Evolutionary conservation across 2,329 filamentous ascomycete species (phyloP).

Genomic region (Thielaviopsis musarum): DNA sequence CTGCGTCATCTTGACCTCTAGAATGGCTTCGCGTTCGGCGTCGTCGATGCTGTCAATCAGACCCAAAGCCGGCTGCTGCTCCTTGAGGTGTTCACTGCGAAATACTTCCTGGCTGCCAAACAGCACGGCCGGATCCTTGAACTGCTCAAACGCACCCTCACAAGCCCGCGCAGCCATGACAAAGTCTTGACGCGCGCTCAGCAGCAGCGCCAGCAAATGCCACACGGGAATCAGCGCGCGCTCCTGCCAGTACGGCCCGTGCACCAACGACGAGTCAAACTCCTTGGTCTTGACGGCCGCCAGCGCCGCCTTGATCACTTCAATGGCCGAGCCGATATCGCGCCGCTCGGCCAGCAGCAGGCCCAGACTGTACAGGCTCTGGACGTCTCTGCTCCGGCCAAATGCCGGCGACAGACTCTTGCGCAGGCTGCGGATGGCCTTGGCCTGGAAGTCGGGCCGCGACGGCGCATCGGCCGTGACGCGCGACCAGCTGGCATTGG

Average conservation of each 20-base stretch:
- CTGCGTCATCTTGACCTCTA: conserved; percentile 96
- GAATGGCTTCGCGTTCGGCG: conserved; percentile 66
- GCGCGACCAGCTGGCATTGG: conserved; percentile 74
- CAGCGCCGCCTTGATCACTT: conserved; percentile 63
- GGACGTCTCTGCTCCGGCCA: conserved; percentile 49
- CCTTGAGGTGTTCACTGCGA: conserved; percentile 51
- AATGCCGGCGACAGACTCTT: conserved; percentile 53
- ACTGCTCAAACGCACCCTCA: conserved; percentile 82
- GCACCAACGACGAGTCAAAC: conserved; percentile 26
- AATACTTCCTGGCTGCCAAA: conserved; percentile 45
- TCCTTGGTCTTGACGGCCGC: conserved; percentile 36
- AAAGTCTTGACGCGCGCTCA: conserved; percentile 78
- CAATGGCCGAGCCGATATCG: conserved; percentile 64
- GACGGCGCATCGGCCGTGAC: conserved; percentile 59
- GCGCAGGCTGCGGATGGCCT: conserved; percentile 60
- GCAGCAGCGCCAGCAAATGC: conserved; percentile 74
- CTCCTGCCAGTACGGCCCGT: conserved; percentile 43
- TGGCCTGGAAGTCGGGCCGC: conserved; percentile 56
- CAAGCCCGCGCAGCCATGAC: conserved; percentile 65
- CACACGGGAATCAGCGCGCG: conserved; percentile 60
- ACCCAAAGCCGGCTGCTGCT: conserved; percentile 18
- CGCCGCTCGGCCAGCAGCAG: conserved; percentile 78
- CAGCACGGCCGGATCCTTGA: conserved; percentile 52
- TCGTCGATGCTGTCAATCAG: conserved; percentile 67
- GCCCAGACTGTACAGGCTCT: conserved; percentile 64